A percentile compares a stretch with the other conserved stretches of the same genome.
These are phyloP conservation scores for Funneliformis mosseae DNA, from an alignment of 192 early-diverging fungal genomes.

Conservation along the genomic window DNA sequence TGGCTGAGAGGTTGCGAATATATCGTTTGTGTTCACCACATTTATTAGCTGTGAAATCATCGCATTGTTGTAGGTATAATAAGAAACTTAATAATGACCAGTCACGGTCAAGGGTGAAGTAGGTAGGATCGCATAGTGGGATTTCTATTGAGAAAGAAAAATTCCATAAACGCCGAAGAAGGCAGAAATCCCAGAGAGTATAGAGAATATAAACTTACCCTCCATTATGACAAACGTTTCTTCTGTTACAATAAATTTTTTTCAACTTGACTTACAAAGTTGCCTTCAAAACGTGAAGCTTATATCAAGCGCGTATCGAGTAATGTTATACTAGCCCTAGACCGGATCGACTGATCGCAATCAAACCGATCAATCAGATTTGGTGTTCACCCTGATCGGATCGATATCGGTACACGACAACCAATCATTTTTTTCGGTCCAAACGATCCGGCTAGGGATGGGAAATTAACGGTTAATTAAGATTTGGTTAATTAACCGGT, in stretches of 20 bases:
- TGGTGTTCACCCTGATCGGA: no score
- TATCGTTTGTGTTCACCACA: slow-evolving; percentile 18
- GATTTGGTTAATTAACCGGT: no score
- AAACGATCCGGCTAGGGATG: no score
- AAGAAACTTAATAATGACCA: slow-evolving; percentile 24
- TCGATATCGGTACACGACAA: no score
- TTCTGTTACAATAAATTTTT: slow-evolving; percentile 6
- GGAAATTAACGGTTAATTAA: no score
- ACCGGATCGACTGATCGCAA: no score
- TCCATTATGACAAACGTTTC: slow-evolving; percentile 11
- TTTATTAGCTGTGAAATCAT: slow-evolving; percentile 7
- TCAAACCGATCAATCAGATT: no score
- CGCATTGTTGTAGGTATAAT: slow-evolving; percentile 7
- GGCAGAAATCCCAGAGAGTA: background rate
- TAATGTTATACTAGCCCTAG: no score
- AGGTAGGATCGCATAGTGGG: slow-evolving; percentile 10
- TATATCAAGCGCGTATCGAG: slow-evolving; percentile 10
- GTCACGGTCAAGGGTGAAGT: slow-evolving; percentile 9
- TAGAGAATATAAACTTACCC: slow-evolving; percentile 13
- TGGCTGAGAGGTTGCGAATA: slow-evolving; percentile 24
- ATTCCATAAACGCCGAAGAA: background rate
- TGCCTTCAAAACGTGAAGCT: background rate
- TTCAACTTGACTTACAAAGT: background rate
- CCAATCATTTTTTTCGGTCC: no score
- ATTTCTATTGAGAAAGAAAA: slow-evolving; percentile 22